Base-by-base conservation (phyloP, 1,284 basidiomycete species). In the Cutaneotrichosporon daszewskae region DNA sequence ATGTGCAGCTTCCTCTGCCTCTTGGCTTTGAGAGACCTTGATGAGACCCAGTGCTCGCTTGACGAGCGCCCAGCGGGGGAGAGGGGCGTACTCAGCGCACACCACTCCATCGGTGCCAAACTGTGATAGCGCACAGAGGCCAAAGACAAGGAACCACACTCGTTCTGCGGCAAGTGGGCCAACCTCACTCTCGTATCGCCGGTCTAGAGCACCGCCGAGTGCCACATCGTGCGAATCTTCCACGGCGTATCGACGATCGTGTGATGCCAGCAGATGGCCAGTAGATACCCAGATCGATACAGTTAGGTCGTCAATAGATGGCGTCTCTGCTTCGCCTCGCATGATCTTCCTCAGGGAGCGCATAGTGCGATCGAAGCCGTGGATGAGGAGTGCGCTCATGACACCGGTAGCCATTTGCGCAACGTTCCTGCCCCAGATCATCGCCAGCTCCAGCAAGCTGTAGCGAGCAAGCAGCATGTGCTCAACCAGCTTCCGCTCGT, bases 241-340 rank as follows among this genome's bases (percentile, higher is more conserved):
- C 2, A 20, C 35, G 1, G 33, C 26, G n/a, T n/a, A n/a, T n/a
- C n/a, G 24, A 16, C 20, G 25, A 47, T 41, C 50, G 51, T 50
- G 57, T 19, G 32, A 55, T 6, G 47, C 37, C 5, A 65, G 36
- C 29, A 82, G 55, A 57, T 89, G 82, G 26, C 88, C 75, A 14
- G 88, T 57, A 32, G 78, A 79, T 28, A 91, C 74, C 91, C 90
- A 95, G 10, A 85, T 59, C 53, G 87, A 82, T 1, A 81, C 76
- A 0, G 76, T 71, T 19, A 71, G 71, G 64, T 77, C 73, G 31
- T 72, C 66, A 17, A 78, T 61, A 32, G 62, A 55, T 0, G 60
- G 56, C 28, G 66, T 59, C 2, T 66, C 64, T 5, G 71, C 66
- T 35, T 72, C 58, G 26, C 59, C 58, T 1, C 59, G 53, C 40